Evolutionary conservation across 805 yeast species (phyloP).

Genomic region (Yarrowia sp.): DNA sequence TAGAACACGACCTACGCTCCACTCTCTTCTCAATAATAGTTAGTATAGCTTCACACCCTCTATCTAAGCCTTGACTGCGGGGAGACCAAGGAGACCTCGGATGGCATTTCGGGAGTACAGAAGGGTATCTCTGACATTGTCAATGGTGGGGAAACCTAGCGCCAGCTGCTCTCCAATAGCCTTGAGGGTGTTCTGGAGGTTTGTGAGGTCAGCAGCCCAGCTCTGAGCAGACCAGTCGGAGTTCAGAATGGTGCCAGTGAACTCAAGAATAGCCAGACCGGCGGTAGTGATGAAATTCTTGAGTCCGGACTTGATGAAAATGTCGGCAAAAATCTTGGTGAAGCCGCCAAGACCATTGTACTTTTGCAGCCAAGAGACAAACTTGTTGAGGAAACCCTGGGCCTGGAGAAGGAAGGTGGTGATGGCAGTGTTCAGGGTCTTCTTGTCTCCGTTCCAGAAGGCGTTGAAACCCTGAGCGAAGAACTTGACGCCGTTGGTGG

Average conservation of each 20-base stretch:
- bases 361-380: slow-evolving; percentile 3
- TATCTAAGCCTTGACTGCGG: neutral
- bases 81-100: slow-evolving; percentile 12
- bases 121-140: slow-evolving; percentile 6
- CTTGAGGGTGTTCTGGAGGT: slow-evolving; percentile 18
- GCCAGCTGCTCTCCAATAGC: neutral
- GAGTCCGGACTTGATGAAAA: slow-evolving; percentile 9
- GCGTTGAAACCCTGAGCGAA: neutral
- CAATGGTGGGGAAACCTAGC: neutral
- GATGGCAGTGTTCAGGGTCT: neutral
- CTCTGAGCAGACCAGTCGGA: slow-evolving; percentile 19
- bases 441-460: slow-evolving; percentile 8
- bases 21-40: neutral
- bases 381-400: slow-evolving; percentile 15
- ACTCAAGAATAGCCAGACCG: slow-evolving; percentile 11
- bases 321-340: slow-evolving; percentile 20
- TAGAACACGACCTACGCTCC: too few relatives aligned
- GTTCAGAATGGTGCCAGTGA: neutral
- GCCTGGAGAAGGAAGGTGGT: slow-evolving; percentile 10
- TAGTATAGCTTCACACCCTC: neutral
- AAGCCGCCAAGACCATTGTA: slow-evolving; percentile 18
- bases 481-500: slow-evolving; percentile 15
- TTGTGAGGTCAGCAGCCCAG: slow-evolving; percentile 18
- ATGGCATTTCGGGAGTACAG: slow-evolving; percentile 25
- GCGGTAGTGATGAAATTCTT: slow-evolving; percentile 2